phyloP scores from a whole-genome alignment of 2,329 filamentous ascomycete species.

The Fusarium ambrosium region DNA sequence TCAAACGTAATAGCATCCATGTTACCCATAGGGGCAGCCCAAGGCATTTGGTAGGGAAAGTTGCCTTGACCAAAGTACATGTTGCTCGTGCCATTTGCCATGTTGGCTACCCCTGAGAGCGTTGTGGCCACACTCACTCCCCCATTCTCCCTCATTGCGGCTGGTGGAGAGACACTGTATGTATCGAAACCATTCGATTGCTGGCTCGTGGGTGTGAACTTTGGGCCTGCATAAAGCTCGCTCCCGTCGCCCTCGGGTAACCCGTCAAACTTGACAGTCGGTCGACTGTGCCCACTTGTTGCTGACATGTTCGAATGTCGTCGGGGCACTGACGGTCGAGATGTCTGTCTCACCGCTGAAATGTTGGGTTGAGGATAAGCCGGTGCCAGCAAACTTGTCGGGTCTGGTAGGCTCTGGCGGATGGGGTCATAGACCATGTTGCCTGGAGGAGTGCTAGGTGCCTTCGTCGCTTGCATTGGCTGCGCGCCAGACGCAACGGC shows the following conservation, averaged over 20 bases:
- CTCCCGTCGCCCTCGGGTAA: slow-evolving; percentile 49
- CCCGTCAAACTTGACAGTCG: slow-evolving; percentile 49
- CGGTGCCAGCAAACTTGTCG: slow-evolving; percentile 62
- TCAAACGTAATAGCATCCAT: slow-evolving; percentile 77
- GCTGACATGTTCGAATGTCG: slow-evolving; percentile 43
- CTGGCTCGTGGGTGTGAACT: slow-evolving; percentile 59
- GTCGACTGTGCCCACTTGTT: slow-evolving; percentile 35
- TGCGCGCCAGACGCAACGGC: slow-evolving; percentile 15
- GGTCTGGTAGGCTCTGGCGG: slow-evolving; percentile 66
- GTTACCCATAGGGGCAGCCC: slow-evolving; percentile 51
- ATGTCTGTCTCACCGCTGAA: slow-evolving; percentile 62
- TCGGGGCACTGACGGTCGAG: slow-evolving; percentile 48
- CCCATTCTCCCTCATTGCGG: slow-evolving; percentile 54
- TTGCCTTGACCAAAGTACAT: slow-evolving; percentile 47
- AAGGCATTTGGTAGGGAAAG: slow-evolving; percentile 49
- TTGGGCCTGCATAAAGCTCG: slow-evolving; percentile 52
- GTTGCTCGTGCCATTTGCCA: slow-evolving; percentile 7
- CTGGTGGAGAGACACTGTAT: slow-evolving; percentile 59
- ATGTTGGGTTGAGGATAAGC: slow-evolving; percentile 64
- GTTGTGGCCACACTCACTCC: slow-evolving; percentile 26
- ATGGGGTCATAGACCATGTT: slow-evolving; percentile 74
- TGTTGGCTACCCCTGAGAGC: slow-evolving; percentile 30
- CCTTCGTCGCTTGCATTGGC: slow-evolving; percentile 34
- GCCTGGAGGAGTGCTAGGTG: slow-evolving; percentile 65
- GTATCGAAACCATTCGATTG: slow-evolving; percentile 59